phyloP scores from a whole-genome alignment of 192 early-diverging fungal species.

The Backusella parvicylindrica region DNA sequence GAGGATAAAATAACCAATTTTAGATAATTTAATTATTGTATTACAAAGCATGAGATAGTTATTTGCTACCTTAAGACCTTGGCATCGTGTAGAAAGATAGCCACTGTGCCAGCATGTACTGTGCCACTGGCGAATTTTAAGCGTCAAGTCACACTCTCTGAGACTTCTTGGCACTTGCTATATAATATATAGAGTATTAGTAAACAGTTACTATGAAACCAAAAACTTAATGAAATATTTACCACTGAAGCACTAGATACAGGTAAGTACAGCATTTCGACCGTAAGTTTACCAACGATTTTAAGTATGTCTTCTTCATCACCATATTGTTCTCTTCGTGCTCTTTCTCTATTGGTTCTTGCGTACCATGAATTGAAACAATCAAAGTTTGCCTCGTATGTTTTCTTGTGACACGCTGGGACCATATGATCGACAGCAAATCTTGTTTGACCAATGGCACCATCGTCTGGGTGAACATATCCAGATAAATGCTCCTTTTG shows the following conservation, averaged over 20 bases:
- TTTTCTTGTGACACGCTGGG: conserved; percentile 19
- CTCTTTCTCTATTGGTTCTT: conserved; percentile 9
- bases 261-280: conserved; percentile 28
- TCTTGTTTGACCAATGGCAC: conserved; percentile 26
- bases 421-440: conserved; percentile 25
- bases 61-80: conserved; percentile 13
- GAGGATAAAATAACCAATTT: not conserved
- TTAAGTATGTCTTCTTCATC: conserved; percentile 24
- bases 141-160: conserved; percentile 17
- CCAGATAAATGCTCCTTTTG: conserved; percentile 22
- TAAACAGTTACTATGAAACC: not conserved
- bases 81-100: conserved; percentile 8
- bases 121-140: conserved; percentile 30
- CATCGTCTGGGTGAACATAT: conserved; percentile 25
- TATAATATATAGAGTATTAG: not conserved
- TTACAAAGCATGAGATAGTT: not conserved
- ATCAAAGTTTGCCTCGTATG: conserved; percentile 23
- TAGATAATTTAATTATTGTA: not conserved
- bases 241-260: conserved; percentile 17
- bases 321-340: conserved; percentile 13
- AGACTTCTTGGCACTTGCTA: conserved; percentile 20
- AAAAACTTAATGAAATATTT: not conserved
- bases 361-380: conserved; percentile 31
- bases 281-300: conserved; percentile 20
- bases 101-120: conserved; percentile 22